Conservation (phyloP, 257 asterid genomes). For the Nicotiana obtusifolia region DNA sequence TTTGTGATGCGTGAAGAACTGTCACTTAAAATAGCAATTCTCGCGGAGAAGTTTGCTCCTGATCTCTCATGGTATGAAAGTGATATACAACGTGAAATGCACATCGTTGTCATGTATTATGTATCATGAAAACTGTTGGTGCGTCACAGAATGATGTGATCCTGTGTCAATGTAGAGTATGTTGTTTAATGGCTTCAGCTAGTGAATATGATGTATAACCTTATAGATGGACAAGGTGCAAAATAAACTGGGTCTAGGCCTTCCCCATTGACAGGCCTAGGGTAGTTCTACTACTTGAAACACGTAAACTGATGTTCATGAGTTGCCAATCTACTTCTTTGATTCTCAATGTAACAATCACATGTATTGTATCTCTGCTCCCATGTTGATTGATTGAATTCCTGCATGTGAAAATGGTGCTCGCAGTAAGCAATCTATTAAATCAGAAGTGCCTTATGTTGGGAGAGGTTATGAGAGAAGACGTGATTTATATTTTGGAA, state of each 20-base stretch:
- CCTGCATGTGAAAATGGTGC: neutral
- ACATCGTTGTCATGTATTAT: neutral
- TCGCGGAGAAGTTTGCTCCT: conserved; percentile 96
- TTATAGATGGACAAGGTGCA: neutral
- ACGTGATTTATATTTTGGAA: neutral
- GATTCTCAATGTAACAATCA: neutral
- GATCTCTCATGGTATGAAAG: conserved; percentile 83
- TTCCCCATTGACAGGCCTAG: neutral
- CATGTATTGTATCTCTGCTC: neutral
- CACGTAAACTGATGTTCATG: neutral
- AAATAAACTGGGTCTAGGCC: neutral
- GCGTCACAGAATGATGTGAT: neutral
- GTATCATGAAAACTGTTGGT: neutral
- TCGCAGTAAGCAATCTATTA: neutral
- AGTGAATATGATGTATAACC: neutral
- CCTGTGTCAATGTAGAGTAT: neutral
- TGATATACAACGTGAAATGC: neutral
- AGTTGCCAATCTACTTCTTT: neutral
- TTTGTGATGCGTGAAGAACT: conserved; percentile 57
- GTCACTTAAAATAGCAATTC: conserved; percentile 88
- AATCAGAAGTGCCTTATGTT: neutral
- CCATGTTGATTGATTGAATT: neutral
- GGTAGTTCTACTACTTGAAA: neutral
- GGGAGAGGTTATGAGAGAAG: neutral
- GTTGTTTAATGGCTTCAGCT: neutral